Evolutionary conservation across 768 basidiomycete species (phyloP).

Genomic region (Sarcodon sp.): DNA sequence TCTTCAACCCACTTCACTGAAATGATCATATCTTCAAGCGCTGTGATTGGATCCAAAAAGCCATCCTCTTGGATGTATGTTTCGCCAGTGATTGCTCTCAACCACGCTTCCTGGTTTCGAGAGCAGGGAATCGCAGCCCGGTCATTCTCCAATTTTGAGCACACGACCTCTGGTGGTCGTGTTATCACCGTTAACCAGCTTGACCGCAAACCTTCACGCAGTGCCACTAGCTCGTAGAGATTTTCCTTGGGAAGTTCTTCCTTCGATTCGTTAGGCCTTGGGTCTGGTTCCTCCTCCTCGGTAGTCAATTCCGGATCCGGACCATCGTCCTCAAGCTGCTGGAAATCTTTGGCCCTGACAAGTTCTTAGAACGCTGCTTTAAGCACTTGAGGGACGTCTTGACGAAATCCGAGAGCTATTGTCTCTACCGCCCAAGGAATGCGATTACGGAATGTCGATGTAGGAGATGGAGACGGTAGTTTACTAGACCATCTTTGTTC

Average conservation of each 20-base stretch:
- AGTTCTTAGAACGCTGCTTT: constrained; percentile 29
- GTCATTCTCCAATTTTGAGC: constrained; percentile 1
- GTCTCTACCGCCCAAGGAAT: constrained; percentile 17
- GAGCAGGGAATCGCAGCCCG: constrained; percentile 10
- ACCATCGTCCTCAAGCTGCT: constrained; percentile 7
- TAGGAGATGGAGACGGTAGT: constrained; percentile 7
- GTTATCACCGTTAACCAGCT: constrained; percentile 11
- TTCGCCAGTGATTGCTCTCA: constrained; percentile 8
- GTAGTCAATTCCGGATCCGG: neutral
- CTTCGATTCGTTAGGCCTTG: neutral
- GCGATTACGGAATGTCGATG: neutral
- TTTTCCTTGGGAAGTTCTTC: constrained; percentile 6
- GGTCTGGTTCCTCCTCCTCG: constrained; percentile 1
- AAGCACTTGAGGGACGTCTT: constrained; percentile 15
- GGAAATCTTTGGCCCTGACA: constrained; percentile 16
- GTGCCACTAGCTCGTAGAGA: constrained; percentile 10
- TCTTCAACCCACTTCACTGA: constrained; percentile 15
- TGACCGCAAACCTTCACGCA: constrained; percentile 10
- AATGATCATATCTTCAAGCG: constrained; percentile 16
- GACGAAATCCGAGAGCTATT: constrained; percentile 17
- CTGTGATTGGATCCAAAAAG: constrained; percentile 21
- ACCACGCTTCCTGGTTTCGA: constrained; percentile 6
- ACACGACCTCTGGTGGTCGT: constrained; percentile 8
- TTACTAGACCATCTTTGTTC: constrained; percentile 18
- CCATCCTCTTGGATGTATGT: constrained; percentile 15